These are phyloP conservation scores for Hypoxylon sp. DNA, from an alignment of 2,329 filamentous ascomycete genomes.

Conservation along the genomic window DNA sequence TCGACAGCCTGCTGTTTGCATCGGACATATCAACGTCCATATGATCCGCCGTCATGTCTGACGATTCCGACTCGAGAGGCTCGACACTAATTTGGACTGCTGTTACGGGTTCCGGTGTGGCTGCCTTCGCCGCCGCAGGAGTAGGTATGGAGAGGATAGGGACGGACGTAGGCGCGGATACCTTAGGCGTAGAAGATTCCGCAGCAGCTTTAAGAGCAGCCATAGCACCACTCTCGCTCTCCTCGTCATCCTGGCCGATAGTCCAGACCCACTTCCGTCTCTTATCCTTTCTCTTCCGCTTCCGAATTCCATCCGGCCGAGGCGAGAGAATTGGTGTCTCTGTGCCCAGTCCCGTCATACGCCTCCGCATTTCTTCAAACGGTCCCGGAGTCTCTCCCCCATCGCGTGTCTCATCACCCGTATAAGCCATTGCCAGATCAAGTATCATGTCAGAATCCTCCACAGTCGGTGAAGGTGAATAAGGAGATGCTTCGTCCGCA, in stretches of 20 bases:
- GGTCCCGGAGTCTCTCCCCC: conserved; percentile 74
- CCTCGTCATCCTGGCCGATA: conserved; percentile 67
- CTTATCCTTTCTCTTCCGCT: conserved; percentile 70
- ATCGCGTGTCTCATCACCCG: conserved; percentile 69
- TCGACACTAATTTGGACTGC: conserved; percentile 57
- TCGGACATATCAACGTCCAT: conserved; percentile 68
- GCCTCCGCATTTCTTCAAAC: conserved; percentile 73
- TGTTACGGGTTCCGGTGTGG: conserved; percentile 45
- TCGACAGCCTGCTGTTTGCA: conserved; percentile 58
- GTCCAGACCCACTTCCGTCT: conserved; percentile 77
- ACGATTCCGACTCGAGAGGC: conserved; percentile 50
- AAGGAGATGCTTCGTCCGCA: conserved; percentile 68
- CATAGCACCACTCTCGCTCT: conserved; percentile 61
- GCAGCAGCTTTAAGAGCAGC: conserved; percentile 58
- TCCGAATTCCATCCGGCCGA: conserved; percentile 63
- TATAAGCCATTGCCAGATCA: conserved; percentile 67
- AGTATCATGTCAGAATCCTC: conserved; percentile 61
- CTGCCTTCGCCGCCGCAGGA: conserved; percentile 25
- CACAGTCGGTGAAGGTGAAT: conserved; percentile 57
- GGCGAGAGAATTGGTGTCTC: conserved; percentile 61
- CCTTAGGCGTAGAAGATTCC: conserved; percentile 45
- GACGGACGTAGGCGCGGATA: conserved; percentile 23
- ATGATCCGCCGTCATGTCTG: conserved; percentile 30
- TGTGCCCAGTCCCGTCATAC: conserved; percentile 65
- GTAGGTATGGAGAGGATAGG: conserved; percentile 8